Evolutionary conservation across 306 rosid genomes (phyloP), one percentile per base, ranked within the genome.

Genomic region (Sechiopsis laciniata): DNA sequence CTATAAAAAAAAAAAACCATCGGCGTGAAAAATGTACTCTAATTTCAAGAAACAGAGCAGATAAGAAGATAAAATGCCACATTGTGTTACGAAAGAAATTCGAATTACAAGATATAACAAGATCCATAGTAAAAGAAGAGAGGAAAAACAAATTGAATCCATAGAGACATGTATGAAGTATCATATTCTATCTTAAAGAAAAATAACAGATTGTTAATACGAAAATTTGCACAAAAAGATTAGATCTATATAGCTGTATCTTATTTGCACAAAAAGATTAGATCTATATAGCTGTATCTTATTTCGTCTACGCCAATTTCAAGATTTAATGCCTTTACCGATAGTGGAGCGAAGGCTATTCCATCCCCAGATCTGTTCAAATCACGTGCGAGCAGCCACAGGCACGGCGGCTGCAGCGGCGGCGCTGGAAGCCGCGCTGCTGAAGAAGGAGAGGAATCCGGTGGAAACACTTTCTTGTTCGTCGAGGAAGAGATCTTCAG

Each of bases 401-500:
- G 74, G 74, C 46, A 24, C 75, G 0, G 82, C 79, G 0, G 89
- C 79, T 0, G 89, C 79, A 0, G 82, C 83, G 15, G 87, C 81
- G 7, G 87, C 92, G 37, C 65, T 84, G 53, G 86, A 68, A 0
- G 95, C 95, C 4, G 95, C 90, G 17, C 80, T 77, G 22, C 90
- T 85, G 55, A 88, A 77, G 89, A 89, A 85, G 1, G 99, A 83
- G 20, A 91, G 85, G 80, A 91, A 91, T 1, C 96, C 96, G 8
- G 88, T 83, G 46, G 87, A 6, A 58, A 84, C 86, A 5, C 2
- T 19, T 0, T 86, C 97, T 75, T 85, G 95, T 10, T 88, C 91
- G 48, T 95, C 99, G 12, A 95, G 82, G 87, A 95, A 95, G 7
- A 95, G 96, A 74, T 95, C 99, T 54, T 95, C 99, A 0, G 99